These are phyloP conservation scores for Fusarium verrucosum DNA, from an alignment of 2,329 filamentous ascomycete genomes.

Conservation along the genomic window DNA sequence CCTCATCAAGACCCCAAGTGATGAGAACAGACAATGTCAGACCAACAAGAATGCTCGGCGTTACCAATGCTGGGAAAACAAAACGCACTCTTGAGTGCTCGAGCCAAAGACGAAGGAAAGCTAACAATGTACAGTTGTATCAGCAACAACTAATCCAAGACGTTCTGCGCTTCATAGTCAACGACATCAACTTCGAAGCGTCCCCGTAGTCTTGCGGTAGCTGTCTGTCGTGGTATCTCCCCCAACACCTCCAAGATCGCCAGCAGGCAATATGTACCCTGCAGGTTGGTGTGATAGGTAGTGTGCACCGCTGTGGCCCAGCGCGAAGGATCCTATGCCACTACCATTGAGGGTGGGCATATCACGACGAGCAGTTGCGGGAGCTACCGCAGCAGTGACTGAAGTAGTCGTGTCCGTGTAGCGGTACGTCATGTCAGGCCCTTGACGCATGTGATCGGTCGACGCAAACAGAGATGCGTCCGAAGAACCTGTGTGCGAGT, in stretches of 20 bases:
- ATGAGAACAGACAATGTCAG: not conserved
- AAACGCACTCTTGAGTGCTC: slow-evolving; percentile 8
- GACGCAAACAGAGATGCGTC: slow-evolving; percentile 22
- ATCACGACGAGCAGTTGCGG: slow-evolving; percentile 23
- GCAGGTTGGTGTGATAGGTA: slow-evolving; percentile 24
- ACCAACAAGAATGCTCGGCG: not conserved
- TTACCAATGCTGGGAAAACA: slow-evolving; percentile 4
- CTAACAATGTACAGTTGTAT: slow-evolving; percentile 3
- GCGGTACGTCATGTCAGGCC: slow-evolving; percentile 45
- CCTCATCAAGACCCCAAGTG: not conserved
- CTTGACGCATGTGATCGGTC: slow-evolving; percentile 19
- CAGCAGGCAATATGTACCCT: slow-evolving; percentile 33
- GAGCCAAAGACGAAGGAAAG: slow-evolving; percentile 1
- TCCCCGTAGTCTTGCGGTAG: slow-evolving; percentile 35
- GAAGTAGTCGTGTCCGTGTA: slow-evolving; percentile 45
- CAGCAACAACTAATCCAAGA: not conserved
- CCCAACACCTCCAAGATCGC: slow-evolving; percentile 23
- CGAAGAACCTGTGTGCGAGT: slow-evolving; percentile 32
- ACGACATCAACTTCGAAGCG: slow-evolving; percentile 25
- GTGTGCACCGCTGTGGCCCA: slow-evolving; percentile 19
- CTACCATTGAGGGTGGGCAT: slow-evolving; percentile 20
- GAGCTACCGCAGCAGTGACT: slow-evolving; percentile 19
- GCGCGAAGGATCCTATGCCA: slow-evolving; percentile 12
- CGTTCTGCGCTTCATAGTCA: not conserved
- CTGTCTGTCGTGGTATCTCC: slow-evolving; percentile 14